phyloP scores from a whole-genome alignment of 1,139 yeast genomes.

The Geotrichum australiense region DNA sequence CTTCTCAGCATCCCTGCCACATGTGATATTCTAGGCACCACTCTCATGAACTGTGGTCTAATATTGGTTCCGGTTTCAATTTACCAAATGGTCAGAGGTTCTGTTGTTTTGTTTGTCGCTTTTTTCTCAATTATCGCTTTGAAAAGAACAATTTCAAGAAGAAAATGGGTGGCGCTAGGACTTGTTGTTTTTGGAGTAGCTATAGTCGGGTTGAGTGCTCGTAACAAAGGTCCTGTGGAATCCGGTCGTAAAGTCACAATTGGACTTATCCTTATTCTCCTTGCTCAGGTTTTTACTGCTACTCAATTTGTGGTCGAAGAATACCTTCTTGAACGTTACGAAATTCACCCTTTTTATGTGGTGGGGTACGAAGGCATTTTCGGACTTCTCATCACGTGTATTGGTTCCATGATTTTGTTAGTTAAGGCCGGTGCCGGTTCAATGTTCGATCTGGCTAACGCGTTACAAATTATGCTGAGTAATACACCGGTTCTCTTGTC shows the following conservation, averaged over 20 bases:
- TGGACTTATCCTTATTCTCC: constrained; percentile 53
- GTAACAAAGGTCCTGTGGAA: constrained; percentile 24
- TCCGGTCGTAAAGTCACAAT: constrained; percentile 43
- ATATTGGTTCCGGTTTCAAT: constrained; percentile 73
- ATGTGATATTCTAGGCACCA: constrained; percentile 69
- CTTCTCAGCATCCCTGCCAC: constrained; percentile 55
- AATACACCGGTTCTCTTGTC: constrained; percentile 42
- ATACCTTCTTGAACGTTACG: constrained; percentile 48
- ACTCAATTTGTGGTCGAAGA: constrained; percentile 76
- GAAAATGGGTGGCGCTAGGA: constrained; percentile 63
- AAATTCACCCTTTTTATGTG: constrained; percentile 55
- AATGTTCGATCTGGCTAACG: constrained; percentile 51
- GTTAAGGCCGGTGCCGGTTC: constrained; percentile 42
- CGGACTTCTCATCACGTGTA: constrained; percentile 46
- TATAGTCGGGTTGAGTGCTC: constrained; percentile 67
- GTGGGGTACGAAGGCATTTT: constrained; percentile 73
- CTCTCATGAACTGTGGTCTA: constrained; percentile 69
- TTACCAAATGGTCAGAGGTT: constrained; percentile 80
- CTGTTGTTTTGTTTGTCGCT: constrained; percentile 72
- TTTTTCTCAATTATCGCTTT: constrained; percentile 60
- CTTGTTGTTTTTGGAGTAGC: constrained; percentile 62
- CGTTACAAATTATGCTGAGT: constrained; percentile 45
- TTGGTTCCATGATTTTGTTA: constrained; percentile 38
- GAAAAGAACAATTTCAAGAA: constrained; percentile 46
- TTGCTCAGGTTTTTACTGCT: constrained; percentile 64